These are phyloP conservation scores for Sporothrix brasiliensis DNA, from an alignment of 2,329 filamentous ascomycete species.

Conservation along the genomic window DNA sequence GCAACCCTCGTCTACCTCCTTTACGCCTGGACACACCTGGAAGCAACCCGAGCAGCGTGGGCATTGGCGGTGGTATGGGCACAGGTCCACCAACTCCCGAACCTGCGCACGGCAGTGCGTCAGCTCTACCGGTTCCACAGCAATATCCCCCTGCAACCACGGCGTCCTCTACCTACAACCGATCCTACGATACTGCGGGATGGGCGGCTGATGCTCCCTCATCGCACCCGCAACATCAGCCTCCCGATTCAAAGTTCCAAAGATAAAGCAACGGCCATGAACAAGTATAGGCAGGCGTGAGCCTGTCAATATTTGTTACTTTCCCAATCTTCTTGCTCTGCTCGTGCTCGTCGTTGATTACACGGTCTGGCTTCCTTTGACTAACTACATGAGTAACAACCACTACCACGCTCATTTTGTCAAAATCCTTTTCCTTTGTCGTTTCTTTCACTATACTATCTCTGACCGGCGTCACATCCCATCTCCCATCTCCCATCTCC, in stretches of 20 bases:
- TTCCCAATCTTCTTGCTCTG: background rate
- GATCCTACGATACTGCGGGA: conserved; percentile 35
- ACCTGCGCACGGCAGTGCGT: conserved; percentile 14
- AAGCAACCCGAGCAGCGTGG: conserved; percentile 41
- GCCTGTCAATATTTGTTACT: background rate
- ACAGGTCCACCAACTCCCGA: conserved; percentile 33
- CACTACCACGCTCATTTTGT: background rate
- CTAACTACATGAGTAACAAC: background rate
- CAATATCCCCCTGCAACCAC: conserved; percentile 21
- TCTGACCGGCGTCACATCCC: background rate
- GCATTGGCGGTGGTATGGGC: conserved; percentile 32
- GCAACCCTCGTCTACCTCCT: conserved; percentile 31
- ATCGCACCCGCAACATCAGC: conserved; percentile 50
- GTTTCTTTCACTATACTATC: background rate
- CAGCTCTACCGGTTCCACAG: conserved; percentile 22
- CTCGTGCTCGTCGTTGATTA: background rate
- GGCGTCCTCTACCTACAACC: conserved; percentile 31
- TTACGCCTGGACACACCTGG: conserved; percentile 35
- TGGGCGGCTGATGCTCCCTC: conserved; percentile 32
- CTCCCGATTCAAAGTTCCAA: conserved; percentile 82
- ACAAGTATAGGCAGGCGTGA: background rate
- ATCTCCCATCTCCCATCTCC: background rate
- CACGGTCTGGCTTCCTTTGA: background rate
- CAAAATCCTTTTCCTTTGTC: background rate
- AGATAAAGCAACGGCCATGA: conserved; percentile 54